Evolutionary conservation across 345 rosid species (phyloP).

Genomic region (Lenwebbia sp.): DNA sequence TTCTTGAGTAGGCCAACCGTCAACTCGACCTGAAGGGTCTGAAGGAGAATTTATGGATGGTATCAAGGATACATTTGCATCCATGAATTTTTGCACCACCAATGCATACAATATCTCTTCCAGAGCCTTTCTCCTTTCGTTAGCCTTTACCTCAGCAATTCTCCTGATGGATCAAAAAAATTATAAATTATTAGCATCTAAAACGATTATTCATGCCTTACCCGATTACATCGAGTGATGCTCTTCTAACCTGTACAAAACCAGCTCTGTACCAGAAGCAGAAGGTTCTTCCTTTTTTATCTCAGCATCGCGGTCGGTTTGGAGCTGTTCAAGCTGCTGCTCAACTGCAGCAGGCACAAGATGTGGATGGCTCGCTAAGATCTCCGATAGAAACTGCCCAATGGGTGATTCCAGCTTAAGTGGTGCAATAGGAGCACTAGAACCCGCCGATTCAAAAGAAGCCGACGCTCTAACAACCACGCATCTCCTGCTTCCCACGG

Average conservation of each 20-base stretch:
- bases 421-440: conserved; percentile 51
- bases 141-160: conserved; percentile 93
- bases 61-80: conserved; percentile 66
- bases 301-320: conserved; percentile 68
- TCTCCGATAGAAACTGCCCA: conserved; percentile 89
- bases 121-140: conserved; percentile 59
- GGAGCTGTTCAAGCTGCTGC: conserved; percentile 94
- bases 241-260: conserved; percentile 57
- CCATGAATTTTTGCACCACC: conserved; percentile 93
- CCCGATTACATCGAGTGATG: background rate
- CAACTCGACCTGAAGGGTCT: conserved; percentile 51
- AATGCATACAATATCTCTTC: conserved; percentile 88
- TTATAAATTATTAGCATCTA: background rate
- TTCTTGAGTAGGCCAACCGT: conserved; percentile 57
- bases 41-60: conserved; percentile 47
- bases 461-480: conserved; percentile 42
- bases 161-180: conserved; percentile 36
- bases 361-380: conserved; percentile 79
- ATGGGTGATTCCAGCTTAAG: conserved; percentile 80
- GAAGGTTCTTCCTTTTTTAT: conserved; percentile 52
- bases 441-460: conserved; percentile 38
- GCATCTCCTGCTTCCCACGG: conserved; percentile 27
- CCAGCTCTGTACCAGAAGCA: conserved; percentile 63
- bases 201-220: background rate
- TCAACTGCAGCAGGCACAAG: conserved; percentile 95